These are phyloP conservation scores for Ilyonectria robusta DNA, from an alignment of 2,329 filamentous ascomycete genomes.

Conservation along the genomic window DNA sequence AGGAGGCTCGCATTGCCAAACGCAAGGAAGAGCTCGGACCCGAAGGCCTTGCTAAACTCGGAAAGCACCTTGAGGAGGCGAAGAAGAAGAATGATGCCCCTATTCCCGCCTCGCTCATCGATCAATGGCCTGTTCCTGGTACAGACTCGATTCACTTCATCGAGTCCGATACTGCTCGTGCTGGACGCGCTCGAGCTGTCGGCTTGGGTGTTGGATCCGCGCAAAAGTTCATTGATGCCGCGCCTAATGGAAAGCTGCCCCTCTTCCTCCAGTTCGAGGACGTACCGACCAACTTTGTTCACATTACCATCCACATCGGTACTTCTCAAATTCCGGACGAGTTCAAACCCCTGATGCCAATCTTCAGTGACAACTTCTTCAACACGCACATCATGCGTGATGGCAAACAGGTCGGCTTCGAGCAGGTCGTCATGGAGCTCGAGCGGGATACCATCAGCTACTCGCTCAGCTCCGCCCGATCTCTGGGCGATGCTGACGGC, in stretches of 20 bases:
- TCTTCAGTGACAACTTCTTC: conserved; percentile 96
- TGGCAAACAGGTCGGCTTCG: conserved; percentile 85
- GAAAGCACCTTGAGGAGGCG: conserved; percentile 82
- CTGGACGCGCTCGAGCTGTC: conserved; percentile 81
- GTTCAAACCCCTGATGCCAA: conserved; percentile 84
- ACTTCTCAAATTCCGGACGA: conserved; percentile 84
- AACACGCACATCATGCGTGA: conserved; percentile 86
- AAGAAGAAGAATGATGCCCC: conserved; percentile 90
- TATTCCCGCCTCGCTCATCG: conserved; percentile 86
- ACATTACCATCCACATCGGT: conserved; percentile 84
- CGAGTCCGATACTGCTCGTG: conserved; percentile 85
- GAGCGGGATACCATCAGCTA: conserved; percentile 94
- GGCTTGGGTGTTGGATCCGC: conserved; percentile 77
- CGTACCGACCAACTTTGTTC: conserved; percentile 92
- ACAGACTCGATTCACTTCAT: conserved; percentile 97
- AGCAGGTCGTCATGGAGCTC: conserved; percentile 90
- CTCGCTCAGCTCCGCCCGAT: conserved; percentile 76
- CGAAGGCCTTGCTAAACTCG: conserved; percentile 84
- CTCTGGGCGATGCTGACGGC: conserved; percentile 85
- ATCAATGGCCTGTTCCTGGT: conserved; percentile 84
- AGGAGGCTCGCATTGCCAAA: conserved; percentile 82
- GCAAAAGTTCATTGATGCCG: conserved; percentile 82
- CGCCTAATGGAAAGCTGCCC: conserved; percentile 72
- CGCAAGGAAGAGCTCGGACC: conserved; percentile 85
- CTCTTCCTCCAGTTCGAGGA: conserved; percentile 98